These are phyloP conservation scores for Alternaria gansuensis DNA, from an alignment of 2,329 filamentous ascomycete species.

Conservation along the genomic window DNA sequence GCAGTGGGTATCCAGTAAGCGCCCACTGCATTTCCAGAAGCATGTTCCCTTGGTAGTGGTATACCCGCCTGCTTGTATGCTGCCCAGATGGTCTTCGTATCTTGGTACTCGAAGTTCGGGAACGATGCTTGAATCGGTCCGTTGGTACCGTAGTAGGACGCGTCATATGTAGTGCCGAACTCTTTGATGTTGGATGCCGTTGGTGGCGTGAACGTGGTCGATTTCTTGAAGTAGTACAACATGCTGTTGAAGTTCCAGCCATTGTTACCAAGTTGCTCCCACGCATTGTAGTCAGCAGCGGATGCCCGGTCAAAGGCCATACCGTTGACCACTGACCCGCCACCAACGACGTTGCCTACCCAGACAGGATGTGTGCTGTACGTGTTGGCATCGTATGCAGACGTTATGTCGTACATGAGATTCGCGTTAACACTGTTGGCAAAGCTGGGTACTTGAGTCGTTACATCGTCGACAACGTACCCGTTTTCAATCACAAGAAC, in stretches of 20 bases:
- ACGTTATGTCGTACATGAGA: conserved; percentile 40
- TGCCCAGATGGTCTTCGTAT: conserved; percentile 33
- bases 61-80: conserved; percentile 32
- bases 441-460: conserved; percentile 34
- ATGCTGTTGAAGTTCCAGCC: conserved; percentile 54
- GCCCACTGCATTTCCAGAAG: conserved; percentile 39
- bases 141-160: conserved; percentile 35
- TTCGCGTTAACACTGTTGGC: conserved; percentile 35
- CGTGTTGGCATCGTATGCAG: conserved; percentile 31
- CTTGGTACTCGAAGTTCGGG: conserved; percentile 39
- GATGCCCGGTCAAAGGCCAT: conserved; percentile 52
- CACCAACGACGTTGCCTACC: conserved; percentile 47
- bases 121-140: conserved; percentile 39
- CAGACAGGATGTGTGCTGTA: conserved; percentile 28
- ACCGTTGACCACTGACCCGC: conserved; percentile 51
- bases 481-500: conserved; percentile 45
- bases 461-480: conserved; percentile 33
- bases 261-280: conserved; percentile 65
- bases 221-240: conserved; percentile 45
- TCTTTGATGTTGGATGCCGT: conserved; percentile 18
- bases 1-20: conserved; percentile 45
- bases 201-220: conserved; percentile 37
- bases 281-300: conserved; percentile 59
- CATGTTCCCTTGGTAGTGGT: conserved; percentile 38
- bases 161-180: conserved; percentile 41